Percentiles rank a stretch among this genome's conserved stretches.
phyloP scores from a whole-genome alignment of 2,329 filamentous ascomycete species.

The Ambrosiella beaveri region DNA sequence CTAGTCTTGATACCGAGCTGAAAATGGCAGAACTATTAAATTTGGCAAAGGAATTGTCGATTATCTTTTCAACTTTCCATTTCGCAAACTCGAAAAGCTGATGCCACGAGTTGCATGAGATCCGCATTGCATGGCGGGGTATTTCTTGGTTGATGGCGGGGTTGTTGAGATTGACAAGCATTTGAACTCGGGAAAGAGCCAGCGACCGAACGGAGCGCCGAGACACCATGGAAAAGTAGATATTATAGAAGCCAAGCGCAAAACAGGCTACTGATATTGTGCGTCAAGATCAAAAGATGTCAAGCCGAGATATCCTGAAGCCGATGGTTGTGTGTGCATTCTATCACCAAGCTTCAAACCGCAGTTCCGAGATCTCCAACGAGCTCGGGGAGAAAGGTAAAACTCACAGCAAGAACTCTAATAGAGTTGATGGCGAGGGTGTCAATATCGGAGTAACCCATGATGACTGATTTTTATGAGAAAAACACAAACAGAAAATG shows the following conservation, averaged over 20 bases:
- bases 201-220: not conserved
- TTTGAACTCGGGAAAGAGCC: not conserved
- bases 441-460: conserved; percentile 81
- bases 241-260: too few relatives aligned
- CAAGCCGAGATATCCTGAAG: not conserved
- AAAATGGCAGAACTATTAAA: too few relatives aligned
- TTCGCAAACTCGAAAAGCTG: too few relatives aligned
- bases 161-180: not conserved
- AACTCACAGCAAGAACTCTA: conserved; percentile 80
- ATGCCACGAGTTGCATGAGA: too few relatives aligned
- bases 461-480: conserved; percentile 31
- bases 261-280: too few relatives aligned
- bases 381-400: conserved; percentile 16
- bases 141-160: not conserved
- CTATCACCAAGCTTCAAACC: conserved; percentile 14
- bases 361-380: conserved; percentile 17
- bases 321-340: not conserved
- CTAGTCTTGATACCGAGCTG: too few relatives aligned
- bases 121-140: not conserved
- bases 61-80: too few relatives aligned
- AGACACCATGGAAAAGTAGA: not conserved
- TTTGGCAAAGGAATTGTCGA: too few relatives aligned
- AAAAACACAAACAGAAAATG: conserved; percentile 12
- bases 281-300: too few relatives aligned
- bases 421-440: conserved; percentile 95